A percentile compares a stretch with the other conserved stretches of the same genome.
phyloP scores from a whole-genome alignment of 1,284 basidiomycete species.

The Malassezia obtusa region DNA sequence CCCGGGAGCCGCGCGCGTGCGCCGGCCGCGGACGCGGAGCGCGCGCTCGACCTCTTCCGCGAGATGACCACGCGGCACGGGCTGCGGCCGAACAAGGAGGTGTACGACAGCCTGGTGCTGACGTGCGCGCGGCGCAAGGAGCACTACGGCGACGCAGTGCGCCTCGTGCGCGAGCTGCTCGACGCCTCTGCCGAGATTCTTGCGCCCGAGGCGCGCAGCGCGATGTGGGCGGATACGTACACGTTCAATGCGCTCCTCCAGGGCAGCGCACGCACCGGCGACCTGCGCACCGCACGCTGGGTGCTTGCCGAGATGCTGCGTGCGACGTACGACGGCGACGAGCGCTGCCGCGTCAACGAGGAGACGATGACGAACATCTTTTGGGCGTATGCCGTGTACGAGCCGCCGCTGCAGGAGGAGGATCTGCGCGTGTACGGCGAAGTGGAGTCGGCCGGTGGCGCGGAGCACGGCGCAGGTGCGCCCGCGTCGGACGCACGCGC shows the following conservation, averaged over 20 bases:
- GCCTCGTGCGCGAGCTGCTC: slow-evolving; percentile 54
- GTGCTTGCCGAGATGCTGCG: slow-evolving; percentile 75
- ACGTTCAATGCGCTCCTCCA: slow-evolving; percentile 78
- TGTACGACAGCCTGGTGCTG: slow-evolving; percentile 73
- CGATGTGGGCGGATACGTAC: slow-evolving; percentile 52
- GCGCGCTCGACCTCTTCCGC: slow-evolving; percentile 81
- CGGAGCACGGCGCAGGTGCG: neutral
- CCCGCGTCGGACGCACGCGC: neutral
- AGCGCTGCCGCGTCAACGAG: slow-evolving; percentile 52
- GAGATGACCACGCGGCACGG: slow-evolving; percentile 69
- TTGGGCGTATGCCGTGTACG: slow-evolving; percentile 74
- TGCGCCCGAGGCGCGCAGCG: slow-evolving; percentile 59
- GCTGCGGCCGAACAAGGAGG: slow-evolving; percentile 59
- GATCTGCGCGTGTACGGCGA: neutral
- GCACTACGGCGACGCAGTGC: slow-evolving; percentile 46
- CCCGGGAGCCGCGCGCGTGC: slow-evolving; percentile 18
- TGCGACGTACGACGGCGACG: slow-evolving; percentile 19
- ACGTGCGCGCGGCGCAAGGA: slow-evolving; percentile 55
- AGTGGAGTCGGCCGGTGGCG: neutral
- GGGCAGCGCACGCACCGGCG: slow-evolving; percentile 74
- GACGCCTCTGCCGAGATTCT: slow-evolving; percentile 67
- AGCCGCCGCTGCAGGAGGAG: slow-evolving; percentile 49
- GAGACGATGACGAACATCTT: slow-evolving; percentile 73
- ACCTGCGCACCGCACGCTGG: slow-evolving; percentile 74
- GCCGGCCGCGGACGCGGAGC: slow-evolving; percentile 63